Conservation (phyloP, 257 asterid species). For the Salvia miltiorrhiza region DNA sequence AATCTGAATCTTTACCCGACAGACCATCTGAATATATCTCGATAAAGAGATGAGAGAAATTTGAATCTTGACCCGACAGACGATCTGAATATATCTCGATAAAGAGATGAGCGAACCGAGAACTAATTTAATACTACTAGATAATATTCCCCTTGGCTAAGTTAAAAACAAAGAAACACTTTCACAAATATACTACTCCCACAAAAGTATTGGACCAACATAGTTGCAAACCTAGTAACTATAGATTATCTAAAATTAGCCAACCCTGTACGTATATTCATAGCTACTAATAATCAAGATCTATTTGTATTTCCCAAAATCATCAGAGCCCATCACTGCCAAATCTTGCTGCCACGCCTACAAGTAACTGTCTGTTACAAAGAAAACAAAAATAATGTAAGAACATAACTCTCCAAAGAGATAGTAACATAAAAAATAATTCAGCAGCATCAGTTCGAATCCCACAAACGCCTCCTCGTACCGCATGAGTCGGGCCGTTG, state of each 20-base stretch:
- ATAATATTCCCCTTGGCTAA: neutral
- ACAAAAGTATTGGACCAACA: constrained; percentile 7
- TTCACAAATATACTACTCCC: constrained; percentile 24
- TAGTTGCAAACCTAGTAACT: constrained; percentile 22
- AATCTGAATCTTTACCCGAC: no score
- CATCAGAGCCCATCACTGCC: constrained; percentile 22
- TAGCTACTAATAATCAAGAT: constrained; percentile 29
- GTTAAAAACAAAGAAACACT: constrained; percentile 6
- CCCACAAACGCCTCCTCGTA: neutral
- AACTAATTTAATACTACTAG: no score
- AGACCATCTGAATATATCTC: no score
- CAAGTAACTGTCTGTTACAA: constrained; percentile 36
- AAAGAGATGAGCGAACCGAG: no score
- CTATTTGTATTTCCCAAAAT: constrained; percentile 24
- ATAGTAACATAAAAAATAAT: neutral
- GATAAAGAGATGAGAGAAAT: no score
- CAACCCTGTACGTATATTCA: constrained; percentile 43
- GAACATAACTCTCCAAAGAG: neutral
- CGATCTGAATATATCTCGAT: no score
- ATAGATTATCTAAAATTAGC: constrained; percentile 29
- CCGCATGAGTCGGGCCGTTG: neutral
- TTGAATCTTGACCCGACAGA: no score
- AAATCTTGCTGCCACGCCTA: constrained; percentile 25
- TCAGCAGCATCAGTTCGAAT: neutral
- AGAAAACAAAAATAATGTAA: neutral